Evolutionary conservation across 192 early-diverging fungal species (phyloP).

Genomic region (Coemansia sp.): DNA sequence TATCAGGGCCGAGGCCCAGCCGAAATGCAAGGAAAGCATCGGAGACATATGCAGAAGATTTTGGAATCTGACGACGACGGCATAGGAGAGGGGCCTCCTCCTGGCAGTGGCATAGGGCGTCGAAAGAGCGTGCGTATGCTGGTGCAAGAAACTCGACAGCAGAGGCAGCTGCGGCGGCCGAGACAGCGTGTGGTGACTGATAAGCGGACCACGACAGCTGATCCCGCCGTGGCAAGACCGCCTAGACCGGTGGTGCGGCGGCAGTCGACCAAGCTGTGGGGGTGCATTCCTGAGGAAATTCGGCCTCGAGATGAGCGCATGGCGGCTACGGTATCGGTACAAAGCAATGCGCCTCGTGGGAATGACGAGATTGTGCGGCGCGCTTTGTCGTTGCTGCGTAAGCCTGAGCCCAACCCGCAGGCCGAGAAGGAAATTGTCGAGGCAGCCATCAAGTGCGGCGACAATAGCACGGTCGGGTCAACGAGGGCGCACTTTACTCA

Average conservation of each 20-base stretch:
- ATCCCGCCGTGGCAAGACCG: not conserved
- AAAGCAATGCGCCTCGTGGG: not conserved
- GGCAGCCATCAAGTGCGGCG: conserved; percentile 43
- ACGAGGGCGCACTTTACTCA: conserved; percentile 52
- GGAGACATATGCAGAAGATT: not conserved
- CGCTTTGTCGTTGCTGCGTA: conserved; percentile 48
- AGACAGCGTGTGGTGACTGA: conserved; percentile 1
- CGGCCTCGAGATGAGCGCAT: conserved; percentile 20
- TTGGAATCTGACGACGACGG: not conserved
- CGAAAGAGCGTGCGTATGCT: conserved; percentile 56
- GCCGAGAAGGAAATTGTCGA: conserved; percentile 51
- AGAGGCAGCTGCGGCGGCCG: conserved; percentile 11
- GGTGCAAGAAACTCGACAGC: conserved; percentile 46
- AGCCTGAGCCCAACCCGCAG: conserved; percentile 48
- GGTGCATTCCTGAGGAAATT: conserved; percentile 51
- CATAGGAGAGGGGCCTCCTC: not conserved
- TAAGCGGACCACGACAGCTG: not conserved
- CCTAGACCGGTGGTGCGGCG: conserved; percentile 41
- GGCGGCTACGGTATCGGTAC: not conserved
- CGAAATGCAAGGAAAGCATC: not conserved
- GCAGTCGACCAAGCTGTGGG: conserved; percentile 56
- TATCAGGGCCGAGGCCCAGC: not conserved
- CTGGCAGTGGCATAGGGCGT: conserved; percentile 14
- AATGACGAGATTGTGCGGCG: conserved; percentile 51
- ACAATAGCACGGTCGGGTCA: conserved; percentile 28